phyloP scores from a whole-genome alignment of 805 yeast species.

The Nakazawaea ernobii region DNA sequence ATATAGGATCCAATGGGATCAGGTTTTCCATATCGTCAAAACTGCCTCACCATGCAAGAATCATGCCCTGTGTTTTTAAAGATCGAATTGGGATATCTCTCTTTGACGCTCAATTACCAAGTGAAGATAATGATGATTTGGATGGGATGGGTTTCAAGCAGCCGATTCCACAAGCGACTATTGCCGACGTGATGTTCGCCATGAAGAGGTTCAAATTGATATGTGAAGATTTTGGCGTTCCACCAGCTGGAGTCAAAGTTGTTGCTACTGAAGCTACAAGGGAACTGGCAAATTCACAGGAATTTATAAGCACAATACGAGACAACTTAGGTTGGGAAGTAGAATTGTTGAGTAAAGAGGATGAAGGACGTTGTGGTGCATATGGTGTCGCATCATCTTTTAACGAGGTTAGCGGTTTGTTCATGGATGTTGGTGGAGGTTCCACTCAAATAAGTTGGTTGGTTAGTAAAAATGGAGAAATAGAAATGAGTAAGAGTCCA shows the following conservation, averaged over 20 bases:
- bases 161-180: conserved; percentile 54
- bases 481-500: conserved; percentile 49
- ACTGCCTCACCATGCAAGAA: conserved; percentile 65
- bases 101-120: conserved; percentile 50
- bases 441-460: conserved; percentile 69
- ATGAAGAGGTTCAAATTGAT: conserved; percentile 63
- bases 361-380: conserved; percentile 63
- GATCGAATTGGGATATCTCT: conserved; percentile 68
- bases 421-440: conserved; percentile 73
- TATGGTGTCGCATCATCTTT: conserved; percentile 74
- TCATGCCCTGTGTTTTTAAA: conserved; percentile 73
- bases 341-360: conserved; percentile 50
- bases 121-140: conserved; percentile 20
- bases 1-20: conserved; percentile 73
- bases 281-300: conserved; percentile 59
- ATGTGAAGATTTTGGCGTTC: conserved; percentile 72
- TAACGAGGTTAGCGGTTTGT: conserved; percentile 58
- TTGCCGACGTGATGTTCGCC: conserved; percentile 54
- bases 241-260: conserved; percentile 51
- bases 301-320: conserved; percentile 48
- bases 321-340: conserved; percentile 66
- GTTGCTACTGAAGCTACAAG: conserved; percentile 75
- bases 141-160: conserved; percentile 25
- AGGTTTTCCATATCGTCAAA: conserved; percentile 67
- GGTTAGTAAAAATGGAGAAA: conserved; percentile 46